Percentiles rank a stretch among this genome's conserved stretches.
Conservation (phyloP, 2,329 filamentous ascomycete species). For the Colletotrichum neosansevieriae region DNA sequence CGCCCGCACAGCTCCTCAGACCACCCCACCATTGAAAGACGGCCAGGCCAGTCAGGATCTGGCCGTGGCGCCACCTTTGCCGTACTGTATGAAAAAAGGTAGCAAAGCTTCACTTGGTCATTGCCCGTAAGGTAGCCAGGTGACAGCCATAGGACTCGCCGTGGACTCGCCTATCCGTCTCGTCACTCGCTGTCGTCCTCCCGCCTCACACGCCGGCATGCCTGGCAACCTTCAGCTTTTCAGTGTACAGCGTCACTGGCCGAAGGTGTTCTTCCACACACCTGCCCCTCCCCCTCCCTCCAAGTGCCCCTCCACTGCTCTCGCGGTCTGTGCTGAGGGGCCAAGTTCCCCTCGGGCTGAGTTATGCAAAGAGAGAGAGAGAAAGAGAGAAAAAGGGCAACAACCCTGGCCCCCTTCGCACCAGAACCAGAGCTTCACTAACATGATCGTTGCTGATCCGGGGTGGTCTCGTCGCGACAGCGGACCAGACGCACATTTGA, state of each 20-base stretch:
- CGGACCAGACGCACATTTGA: constrained; percentile 21
- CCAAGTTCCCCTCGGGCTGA: not conserved
- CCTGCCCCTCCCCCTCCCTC: not conserved
- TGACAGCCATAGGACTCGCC: not conserved
- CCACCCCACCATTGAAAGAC: not conserved
- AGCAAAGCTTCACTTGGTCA: not conserved
- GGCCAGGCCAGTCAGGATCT: not conserved
- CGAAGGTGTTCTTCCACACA: not conserved
- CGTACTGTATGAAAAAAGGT: not conserved
- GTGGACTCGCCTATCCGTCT: constrained; percentile 2
- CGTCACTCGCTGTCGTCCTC: not conserved
- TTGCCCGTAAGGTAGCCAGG: not conserved
- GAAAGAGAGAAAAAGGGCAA: constrained; percentile 26
- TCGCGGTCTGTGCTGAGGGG: not conserved
- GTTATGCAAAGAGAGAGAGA: constrained; percentile 5
- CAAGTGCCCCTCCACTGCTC: not conserved
- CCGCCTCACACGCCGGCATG: too few relatives aligned
- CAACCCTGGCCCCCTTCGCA: constrained; percentile 36
- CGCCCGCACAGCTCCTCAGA: not conserved
- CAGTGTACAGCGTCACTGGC: too few relatives aligned
- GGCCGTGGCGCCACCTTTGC: constrained; percentile 21
- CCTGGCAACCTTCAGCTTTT: too few relatives aligned
- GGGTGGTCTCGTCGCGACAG: not conserved
- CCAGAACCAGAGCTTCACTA: constrained; percentile 25
- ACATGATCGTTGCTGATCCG: not conserved